Evolutionary conservation across 1,284 basidiomycete genomes (phyloP).

Genomic region (Cystobasidium pallidum): DNA sequence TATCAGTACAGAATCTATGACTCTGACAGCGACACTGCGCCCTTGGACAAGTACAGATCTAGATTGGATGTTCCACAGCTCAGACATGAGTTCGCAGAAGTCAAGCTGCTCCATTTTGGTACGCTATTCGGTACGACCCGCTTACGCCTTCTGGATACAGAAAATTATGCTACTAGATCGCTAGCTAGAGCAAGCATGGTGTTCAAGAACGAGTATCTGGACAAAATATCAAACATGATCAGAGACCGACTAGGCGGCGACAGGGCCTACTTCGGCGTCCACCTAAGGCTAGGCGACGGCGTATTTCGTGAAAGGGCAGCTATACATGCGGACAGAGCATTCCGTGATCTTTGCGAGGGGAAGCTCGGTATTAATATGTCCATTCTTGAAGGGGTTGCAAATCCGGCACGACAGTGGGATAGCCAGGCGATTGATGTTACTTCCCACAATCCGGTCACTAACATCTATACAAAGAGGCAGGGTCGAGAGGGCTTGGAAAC

Average conservation of each 20-base stretch:
- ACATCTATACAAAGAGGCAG: not conserved
- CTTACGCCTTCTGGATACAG: conserved; percentile 45
- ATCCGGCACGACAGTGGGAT: not conserved
- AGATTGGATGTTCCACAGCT: conserved; percentile 50
- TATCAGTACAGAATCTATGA: conserved; percentile 73
- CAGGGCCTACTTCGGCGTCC: conserved; percentile 64
- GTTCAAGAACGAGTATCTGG: conserved; percentile 50
- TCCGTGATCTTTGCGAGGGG: conserved; percentile 47
- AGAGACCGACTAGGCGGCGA: conserved; percentile 59
- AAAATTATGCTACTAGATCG: conserved; percentile 47
- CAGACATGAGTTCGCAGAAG: conserved; percentile 28
- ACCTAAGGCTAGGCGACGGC: conserved; percentile 70
- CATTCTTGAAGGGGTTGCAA: conserved; percentile 44
- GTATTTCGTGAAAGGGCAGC: conserved; percentile 61
- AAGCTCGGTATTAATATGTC: conserved; percentile 47
- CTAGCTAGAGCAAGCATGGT: conserved; percentile 51
- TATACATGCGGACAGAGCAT: conserved; percentile 50
- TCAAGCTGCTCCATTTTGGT: conserved; percentile 53
- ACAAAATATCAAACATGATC: conserved; percentile 50
- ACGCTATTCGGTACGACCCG: conserved; percentile 54
- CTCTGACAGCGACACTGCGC: conserved; percentile 56
- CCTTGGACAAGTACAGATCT: conserved; percentile 52
- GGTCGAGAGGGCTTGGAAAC: not conserved
- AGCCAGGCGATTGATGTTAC: not conserved
- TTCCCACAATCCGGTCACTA: not conserved